These are phyloP conservation scores for Blastobotrys ciferrii DNA, from an alignment of 1,139 yeast species.

Conservation along the genomic window DNA sequence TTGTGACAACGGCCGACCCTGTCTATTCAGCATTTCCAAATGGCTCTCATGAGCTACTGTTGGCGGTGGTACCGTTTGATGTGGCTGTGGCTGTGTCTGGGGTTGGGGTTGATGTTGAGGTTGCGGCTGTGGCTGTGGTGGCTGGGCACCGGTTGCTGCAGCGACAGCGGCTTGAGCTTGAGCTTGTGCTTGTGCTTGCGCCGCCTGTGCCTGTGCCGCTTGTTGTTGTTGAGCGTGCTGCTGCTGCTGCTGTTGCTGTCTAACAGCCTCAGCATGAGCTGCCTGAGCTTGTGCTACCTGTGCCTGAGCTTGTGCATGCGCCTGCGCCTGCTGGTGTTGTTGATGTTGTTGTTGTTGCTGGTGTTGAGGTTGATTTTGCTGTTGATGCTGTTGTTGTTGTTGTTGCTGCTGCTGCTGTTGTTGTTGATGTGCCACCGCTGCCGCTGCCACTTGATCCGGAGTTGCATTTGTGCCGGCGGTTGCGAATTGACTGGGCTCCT, in stretches of 20 bases:
- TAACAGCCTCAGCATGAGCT: neutral
- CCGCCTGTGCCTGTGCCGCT: constrained; percentile 1
- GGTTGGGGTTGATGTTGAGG: neutral
- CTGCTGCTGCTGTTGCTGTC: constrained; percentile 1
- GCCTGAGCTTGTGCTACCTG: neutral
- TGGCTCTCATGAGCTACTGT: neutral
- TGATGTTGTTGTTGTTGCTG: constrained; percentile 7
- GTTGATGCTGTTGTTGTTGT: neutral
- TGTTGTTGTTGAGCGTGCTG: neutral
- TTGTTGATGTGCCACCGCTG: neutral
- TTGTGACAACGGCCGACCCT: constrained; percentile 53
- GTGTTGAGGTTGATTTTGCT: neutral
- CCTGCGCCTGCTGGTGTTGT: neutral
- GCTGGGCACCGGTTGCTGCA: constrained; percentile 11
- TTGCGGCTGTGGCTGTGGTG: constrained; percentile 1
- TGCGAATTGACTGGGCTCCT: neutral
- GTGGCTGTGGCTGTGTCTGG: neutral
- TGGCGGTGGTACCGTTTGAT: constrained; percentile 1
- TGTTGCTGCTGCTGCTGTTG: neutral
- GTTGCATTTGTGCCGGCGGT: neutral
- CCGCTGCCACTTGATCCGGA: constrained; percentile 5
- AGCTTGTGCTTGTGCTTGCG: constrained; percentile 5
- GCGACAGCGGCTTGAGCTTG: constrained; percentile 9
- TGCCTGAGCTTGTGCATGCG: neutral
- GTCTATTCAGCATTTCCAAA: constrained; percentile 21